Evolutionary conservation across 2,329 filamentous ascomycete species (phyloP).

Genomic region (Celoporthe dispersa): DNA sequence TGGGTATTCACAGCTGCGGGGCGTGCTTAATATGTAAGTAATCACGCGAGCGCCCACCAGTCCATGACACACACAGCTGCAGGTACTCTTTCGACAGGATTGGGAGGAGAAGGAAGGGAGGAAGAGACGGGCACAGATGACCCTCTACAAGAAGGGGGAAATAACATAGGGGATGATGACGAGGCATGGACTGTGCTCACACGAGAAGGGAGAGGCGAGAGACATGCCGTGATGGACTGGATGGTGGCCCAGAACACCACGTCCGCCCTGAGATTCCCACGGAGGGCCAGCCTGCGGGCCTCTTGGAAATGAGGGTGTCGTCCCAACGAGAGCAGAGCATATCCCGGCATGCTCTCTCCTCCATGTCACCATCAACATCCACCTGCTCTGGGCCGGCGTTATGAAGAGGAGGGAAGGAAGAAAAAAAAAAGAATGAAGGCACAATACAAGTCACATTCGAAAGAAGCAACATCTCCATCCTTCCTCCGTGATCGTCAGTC

Average conservation of each 20-base stretch:
- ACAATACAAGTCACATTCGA: not conserved
- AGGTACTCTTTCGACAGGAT: not conserved
- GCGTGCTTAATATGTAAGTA: not conserved
- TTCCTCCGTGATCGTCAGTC: not conserved
- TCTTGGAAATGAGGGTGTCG: not conserved
- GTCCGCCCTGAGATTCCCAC: not conserved
- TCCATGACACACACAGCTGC: not conserved
- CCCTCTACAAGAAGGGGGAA: not conserved
- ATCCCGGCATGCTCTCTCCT: not conserved
- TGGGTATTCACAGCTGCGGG: not conserved
- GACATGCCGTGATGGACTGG: not conserved
- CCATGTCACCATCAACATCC: not conserved
- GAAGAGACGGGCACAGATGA: not conserved
- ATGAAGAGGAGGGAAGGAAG: not conserved
- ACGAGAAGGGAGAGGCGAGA: not conserved
- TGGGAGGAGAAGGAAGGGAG: not conserved
- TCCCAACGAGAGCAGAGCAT: not conserved
- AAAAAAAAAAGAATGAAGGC: not conserved
- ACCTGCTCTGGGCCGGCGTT: too few species aligned
- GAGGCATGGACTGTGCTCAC: not conserved
- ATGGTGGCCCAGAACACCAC: not conserved
- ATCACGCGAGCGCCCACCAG: not conserved
- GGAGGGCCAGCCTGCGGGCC: not conserved
- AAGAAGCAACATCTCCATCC: not conserved
- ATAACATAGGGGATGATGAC: not conserved